Conservation (phyloP, 2,329 filamentous ascomycete species). For the Aspergillus fijiensis region DNA sequence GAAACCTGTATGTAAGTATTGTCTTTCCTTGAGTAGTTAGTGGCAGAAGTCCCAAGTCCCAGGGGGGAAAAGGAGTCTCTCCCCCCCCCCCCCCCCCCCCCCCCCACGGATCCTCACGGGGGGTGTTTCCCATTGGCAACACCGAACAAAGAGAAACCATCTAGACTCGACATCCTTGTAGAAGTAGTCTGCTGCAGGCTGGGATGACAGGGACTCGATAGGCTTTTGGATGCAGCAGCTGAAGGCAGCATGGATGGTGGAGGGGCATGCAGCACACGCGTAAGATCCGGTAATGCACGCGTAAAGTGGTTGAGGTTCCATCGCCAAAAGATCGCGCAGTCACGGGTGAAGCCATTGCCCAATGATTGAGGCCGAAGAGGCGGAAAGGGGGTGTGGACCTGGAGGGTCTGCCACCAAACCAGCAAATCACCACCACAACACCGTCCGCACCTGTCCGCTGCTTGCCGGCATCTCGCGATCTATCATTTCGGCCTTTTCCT, state of each 20-base stretch:
- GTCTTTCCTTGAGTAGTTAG: not conserved
- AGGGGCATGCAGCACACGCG: conserved; percentile 28
- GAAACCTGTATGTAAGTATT: conserved; percentile 11
- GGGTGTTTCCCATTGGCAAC: not conserved
- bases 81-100: not conserved
- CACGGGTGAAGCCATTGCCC: conserved; percentile 29
- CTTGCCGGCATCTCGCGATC: not conserved
- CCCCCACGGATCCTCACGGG: not conserved
- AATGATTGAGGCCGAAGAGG: conserved; percentile 18
- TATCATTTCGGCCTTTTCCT: not conserved
- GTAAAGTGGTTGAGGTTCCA: conserved; percentile 31
- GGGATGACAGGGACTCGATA: not conserved
- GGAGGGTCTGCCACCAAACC: too few species aligned
- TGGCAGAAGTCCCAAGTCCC: not conserved
- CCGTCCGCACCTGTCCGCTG: not conserved
- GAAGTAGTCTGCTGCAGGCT: not conserved
- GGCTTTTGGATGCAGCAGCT: conserved; percentile 6
- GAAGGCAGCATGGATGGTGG: conserved; percentile 10
- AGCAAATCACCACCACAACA: not conserved
- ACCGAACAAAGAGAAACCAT: not conserved
- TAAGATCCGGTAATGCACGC: conserved; percentile 26
- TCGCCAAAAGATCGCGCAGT: conserved; percentile 41
- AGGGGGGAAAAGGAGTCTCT: not conserved
- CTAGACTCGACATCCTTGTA: not conserved
- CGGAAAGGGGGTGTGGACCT: not conserved